Base-by-base conservation (phyloP, 2,329 filamentous ascomycete genomes). In the Ampelomyces quisqualis region DNA sequence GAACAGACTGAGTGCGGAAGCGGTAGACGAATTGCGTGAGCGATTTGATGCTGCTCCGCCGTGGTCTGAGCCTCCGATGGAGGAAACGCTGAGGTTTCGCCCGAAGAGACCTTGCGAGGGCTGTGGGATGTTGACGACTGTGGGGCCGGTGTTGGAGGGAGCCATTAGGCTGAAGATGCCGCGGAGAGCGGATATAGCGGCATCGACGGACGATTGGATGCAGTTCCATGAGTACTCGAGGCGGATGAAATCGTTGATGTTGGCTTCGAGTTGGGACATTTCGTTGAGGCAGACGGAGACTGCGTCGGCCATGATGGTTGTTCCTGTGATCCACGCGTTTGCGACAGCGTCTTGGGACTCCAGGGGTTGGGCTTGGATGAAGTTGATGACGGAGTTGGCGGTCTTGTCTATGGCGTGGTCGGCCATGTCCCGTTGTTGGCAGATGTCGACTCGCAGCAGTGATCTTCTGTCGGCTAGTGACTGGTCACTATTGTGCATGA, bases 321-420 rank as follows among this genome's bases (percentile, higher is more conserved):
- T 58, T 7, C 72, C 72, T 1, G 65, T 70, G 22, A 74, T 69
- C 67, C 70, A 74, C 7, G 71, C 68, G 27, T 72, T 71, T 5
- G 70, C 70, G 6, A 71, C 62, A 2, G 62, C 62, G 5, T 74
- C 71, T 39, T 73, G 69, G 22, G 62, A 63, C 13, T 67, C 48
- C 7, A 38, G 38, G 9, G 69, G 65, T 48, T 73, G 70, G n/a
- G 64, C 55, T 37, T 73, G 61, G 44, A 75, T 73, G 14, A 74
- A 59, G 8, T 65, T 62, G 37, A 72, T 64, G 20, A 70, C 70
- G 2, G 70, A 72, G 43, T 69, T 72, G 17, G 66, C 66, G 28
- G 71, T 70, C 50, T 72, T 73, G 56, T 74, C 71, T 24, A 75
- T 74, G 4, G 71, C 70, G 47, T 70, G 67, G 38, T 71, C 71